These are phyloP conservation scores for Plectranthus barbatus DNA, from an alignment of 257 asterid species.

Conservation along the genomic window DNA sequence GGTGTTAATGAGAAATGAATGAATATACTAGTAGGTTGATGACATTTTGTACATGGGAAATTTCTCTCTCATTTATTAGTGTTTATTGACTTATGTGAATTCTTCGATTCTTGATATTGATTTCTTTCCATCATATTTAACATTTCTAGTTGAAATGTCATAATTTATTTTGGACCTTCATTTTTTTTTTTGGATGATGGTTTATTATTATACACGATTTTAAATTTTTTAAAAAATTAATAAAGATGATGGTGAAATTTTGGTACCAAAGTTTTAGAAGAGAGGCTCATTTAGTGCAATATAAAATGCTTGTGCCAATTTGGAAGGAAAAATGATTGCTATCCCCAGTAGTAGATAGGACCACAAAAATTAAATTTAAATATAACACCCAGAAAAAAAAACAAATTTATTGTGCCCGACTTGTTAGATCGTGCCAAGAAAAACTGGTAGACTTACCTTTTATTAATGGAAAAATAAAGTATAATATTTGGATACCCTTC, in stretches of 20 bases:
- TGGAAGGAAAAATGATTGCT: conserved; percentile 38
- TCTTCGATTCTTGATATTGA: background rate
- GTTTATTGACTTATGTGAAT: background rate
- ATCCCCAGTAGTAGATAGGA: conserved; percentile 39
- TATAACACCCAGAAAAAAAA: conserved; percentile 1
- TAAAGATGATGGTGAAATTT: conserved; percentile 29
- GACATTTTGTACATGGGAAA: conserved; percentile 30
- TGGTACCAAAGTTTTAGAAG: conserved; percentile 33
- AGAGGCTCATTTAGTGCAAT: conserved; percentile 32
- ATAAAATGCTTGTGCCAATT: conserved; percentile 29
- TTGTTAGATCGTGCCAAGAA: too few species aligned
- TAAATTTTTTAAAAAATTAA: too few species aligned
- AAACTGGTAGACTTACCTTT: too few species aligned
- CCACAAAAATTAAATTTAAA: conserved; percentile 36
- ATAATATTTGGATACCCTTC: too few species aligned
- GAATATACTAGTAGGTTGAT: conserved; percentile 10
- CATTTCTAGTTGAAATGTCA: too few species aligned
- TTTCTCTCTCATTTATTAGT: conserved; percentile 18
- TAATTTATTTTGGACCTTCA: too few species aligned
- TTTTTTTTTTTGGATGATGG: background rate
- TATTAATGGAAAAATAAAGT: too few species aligned
- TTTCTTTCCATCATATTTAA: too few species aligned
- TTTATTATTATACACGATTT: too few species aligned
- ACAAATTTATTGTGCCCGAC: conserved; percentile 18
- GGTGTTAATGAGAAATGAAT: background rate